Evolutionary conservation across 441 rosid species (phyloP), one percentile per base, ranked within the genome.

Genomic region (Syzygium syzygioides): DNA sequence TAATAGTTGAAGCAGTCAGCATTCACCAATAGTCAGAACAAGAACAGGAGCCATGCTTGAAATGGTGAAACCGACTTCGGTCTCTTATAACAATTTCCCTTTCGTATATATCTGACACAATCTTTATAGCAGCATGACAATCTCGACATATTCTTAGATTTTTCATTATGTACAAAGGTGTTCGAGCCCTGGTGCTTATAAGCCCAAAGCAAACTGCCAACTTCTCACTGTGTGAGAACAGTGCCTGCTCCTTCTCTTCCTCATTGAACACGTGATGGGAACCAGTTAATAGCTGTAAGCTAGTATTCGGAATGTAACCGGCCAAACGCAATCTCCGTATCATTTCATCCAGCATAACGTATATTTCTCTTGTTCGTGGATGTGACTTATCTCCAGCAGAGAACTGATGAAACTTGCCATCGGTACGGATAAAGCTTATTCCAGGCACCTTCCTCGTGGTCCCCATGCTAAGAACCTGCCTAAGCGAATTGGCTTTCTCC

Each of bases 21-120:
- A 79, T 85, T 96, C 92, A 97, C 98, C 99, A 95, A 88, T 92
- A 95, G 90, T 95, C 96, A 56, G 93, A 94, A 89, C 99, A 97
- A 90, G 99, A 96, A 90, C 98, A 96, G 7, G 93, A 94, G 66
- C 98, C 97, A 85, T 91, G 91, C 71, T 89, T 93, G 91, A 97
- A 97, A 83, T 92, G 91, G 92, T 97, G 98, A 91, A 97, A 97
- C 30, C 98, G 95, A 87, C 95, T 94, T 25, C 97, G 95, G 87
- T 96, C 98, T 90, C 99, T 94, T 84, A 95, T 92, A 50, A 94
- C 91, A 86, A 96, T 94, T 87, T 95, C 95, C 91, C 95, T 88
- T n/a, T 90, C 90, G 83, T 94, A 97, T 23, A 96, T 76, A 86
- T 91, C 86, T 11, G 99, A 96, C 89, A 91, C 92, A 87, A 94